These are phyloP conservation scores for Malbranchea cinnamomea DNA, from an alignment of 2,329 filamentous ascomycete species.

Conservation along the genomic window DNA sequence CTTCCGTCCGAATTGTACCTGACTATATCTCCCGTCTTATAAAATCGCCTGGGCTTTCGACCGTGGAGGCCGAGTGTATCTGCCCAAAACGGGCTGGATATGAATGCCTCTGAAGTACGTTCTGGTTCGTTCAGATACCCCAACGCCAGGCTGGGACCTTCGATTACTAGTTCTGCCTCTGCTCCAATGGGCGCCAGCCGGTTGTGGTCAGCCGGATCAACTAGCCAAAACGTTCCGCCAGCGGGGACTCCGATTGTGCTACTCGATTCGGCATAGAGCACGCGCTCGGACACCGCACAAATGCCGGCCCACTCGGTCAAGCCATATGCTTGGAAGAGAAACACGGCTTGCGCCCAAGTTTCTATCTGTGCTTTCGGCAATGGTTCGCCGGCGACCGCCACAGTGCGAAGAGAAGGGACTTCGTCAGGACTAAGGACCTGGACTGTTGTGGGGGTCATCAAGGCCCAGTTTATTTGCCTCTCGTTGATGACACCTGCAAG, in stretches of 20 bases:
- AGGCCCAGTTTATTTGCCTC: constrained; percentile 34
- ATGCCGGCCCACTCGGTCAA: constrained; percentile 13
- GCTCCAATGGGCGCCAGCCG: constrained; percentile 23
- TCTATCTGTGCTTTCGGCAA: constrained; percentile 15
- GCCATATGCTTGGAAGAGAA: constrained; percentile 19
- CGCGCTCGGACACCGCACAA: too few relatives aligned
- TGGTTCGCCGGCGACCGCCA: constrained; percentile 23
- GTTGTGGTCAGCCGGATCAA: constrained; percentile 19
- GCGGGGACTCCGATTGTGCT: constrained; percentile 12
- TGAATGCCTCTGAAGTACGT: constrained; percentile 20
- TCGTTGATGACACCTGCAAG: constrained; percentile 30
- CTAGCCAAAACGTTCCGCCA: constrained; percentile 18
- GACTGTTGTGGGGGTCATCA: constrained; percentile 43
- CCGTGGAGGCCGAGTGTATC: constrained; percentile 27
- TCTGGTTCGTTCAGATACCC: constrained; percentile 27
- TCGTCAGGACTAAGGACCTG: constrained; percentile 20
- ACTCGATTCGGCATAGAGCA: too few relatives aligned
- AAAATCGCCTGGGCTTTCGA: constrained; percentile 49
- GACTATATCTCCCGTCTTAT: constrained; percentile 75
- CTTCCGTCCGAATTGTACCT: constrained; percentile 49
- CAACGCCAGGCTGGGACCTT: constrained; percentile 22
- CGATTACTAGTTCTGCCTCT: constrained; percentile 22
- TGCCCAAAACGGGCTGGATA: constrained; percentile 47
- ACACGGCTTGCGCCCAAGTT: constrained; percentile 18
- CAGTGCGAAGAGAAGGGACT: constrained; percentile 20